These are phyloP conservation scores for Laetiporus sulphureus DNA, from an alignment of 1,284 basidiomycete genomes.

Conservation along the genomic window DNA sequence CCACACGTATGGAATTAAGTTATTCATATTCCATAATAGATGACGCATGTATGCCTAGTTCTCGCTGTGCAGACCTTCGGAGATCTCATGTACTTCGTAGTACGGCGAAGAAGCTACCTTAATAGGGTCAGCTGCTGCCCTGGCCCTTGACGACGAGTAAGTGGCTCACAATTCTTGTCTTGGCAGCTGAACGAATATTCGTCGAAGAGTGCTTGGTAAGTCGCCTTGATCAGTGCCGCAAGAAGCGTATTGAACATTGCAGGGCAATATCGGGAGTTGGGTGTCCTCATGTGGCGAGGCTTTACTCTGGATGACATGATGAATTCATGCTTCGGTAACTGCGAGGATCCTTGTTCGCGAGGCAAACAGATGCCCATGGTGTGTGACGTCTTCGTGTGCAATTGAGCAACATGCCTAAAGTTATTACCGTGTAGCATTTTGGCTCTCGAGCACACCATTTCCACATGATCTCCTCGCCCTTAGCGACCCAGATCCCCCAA, in stretches of 20 bases:
- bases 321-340: conserved; percentile 86
- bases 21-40: conserved; percentile 6
- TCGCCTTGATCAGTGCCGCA: not conserved
- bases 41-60: conserved; percentile 10
- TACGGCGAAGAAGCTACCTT: conserved; percentile 91
- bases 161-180: conserved; percentile 23
- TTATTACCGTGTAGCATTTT: conserved; percentile 59
- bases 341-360: conserved; percentile 77
- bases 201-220: conserved; percentile 54
- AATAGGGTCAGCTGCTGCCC: conserved; percentile 83
- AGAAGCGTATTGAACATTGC: not conserved
- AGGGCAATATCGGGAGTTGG: conserved; percentile 88
- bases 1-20: not conserved
- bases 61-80: not conserved
- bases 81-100: conserved; percentile 31
- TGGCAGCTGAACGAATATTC: conserved; percentile 4
- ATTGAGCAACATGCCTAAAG: not conserved
- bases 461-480: conserved; percentile 88
- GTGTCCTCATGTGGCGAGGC: conserved; percentile 85
- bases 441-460: conserved; percentile 82
- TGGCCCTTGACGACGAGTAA: conserved; percentile 83
- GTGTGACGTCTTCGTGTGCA: conserved; percentile 16
- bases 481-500: conserved; percentile 96
- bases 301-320: conserved; percentile 71
- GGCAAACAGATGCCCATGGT: conserved; percentile 88